Base-by-base conservation (phyloP, 805 yeast genomes). In the Saccharomycopsis sp. region DNA sequence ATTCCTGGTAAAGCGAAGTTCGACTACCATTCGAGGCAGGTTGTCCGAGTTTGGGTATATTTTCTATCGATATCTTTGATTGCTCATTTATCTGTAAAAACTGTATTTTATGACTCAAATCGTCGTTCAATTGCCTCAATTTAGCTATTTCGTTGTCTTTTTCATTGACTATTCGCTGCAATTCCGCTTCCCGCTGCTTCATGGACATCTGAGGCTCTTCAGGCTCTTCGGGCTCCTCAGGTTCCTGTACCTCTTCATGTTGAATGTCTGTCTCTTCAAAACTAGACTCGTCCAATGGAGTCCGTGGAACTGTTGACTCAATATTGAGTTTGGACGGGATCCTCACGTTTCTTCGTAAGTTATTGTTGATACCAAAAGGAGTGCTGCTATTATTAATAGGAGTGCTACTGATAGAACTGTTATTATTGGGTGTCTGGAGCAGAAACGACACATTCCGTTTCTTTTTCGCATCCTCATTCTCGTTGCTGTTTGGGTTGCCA, bases 231-330 rank as follows among this genome's bases (percentile, higher is more conserved):
- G n/a, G n/a, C 38, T 29, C 12, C 38, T 29, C 9, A 5, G 38
- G 38, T n/a, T n/a, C n/a, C 38, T 29, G 38, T 29, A 29, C 12
- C 12, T 29, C 38, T 12, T 29, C 38, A 29, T 5, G 9, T 7
- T 5, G 38, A 3, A 44, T 17, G 3, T 44, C 49, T 5, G 49
- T 44, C 22, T 44, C 49, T 17, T 47, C 57, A 44, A 50, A 54
- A 24, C 47, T 22, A 3, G 49, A 44, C 2, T 17, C 29, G 25
- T 47, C 51, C 22, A 54, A 3, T 2, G 57, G 53, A 22, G 29
- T 42, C 8, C 38, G 15, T 3, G 53, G 29, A 74, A 78, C 70
- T 70, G 73, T 61, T 75, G 80, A 44, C 22, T 44, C 49, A 12
- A 44, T 44, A 12, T 44, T 44, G 7, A 44, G 12, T 44, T 44